Evolutionary conservation across 2,329 filamentous ascomycete genomes (phyloP).

Genomic region (Apiospora kogelbergensis): DNA sequence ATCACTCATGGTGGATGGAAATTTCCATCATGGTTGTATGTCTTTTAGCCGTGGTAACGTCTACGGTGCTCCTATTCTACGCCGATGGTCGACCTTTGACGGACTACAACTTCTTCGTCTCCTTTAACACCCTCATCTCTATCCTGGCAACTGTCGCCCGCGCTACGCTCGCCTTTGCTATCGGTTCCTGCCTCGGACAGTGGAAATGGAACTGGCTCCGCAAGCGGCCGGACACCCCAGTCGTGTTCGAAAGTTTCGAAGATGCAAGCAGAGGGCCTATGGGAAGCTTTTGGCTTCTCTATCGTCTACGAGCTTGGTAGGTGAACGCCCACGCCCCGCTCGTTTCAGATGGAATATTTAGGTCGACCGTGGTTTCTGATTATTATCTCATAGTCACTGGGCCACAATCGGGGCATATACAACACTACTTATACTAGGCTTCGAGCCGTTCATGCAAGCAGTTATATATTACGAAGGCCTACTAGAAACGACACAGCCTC

Average conservation of each 20-base stretch:
- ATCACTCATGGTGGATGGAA: not conserved
- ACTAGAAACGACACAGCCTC: too few relatives aligned
- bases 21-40: not conserved
- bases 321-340: not conserved
- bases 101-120: not conserved
- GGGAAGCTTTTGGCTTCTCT: constrained; percentile 2
- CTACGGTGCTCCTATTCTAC: not conserved
- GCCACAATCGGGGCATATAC: not conserved
- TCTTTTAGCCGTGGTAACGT: not conserved
- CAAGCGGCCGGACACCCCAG: not conserved
- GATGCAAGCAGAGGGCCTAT: constrained; percentile 10
- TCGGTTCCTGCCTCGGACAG: constrained; percentile 4
- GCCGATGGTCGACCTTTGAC: not conserved
- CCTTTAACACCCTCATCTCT: constrained; percentile 10
- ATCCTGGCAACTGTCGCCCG: not conserved
- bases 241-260: not conserved
- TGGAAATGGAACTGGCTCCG: constrained; percentile 14
- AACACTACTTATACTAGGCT: not conserved
- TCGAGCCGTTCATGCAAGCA: constrained; percentile 1
- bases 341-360: not conserved
- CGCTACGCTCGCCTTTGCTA: not conserved
- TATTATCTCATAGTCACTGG: not conserved
- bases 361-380: not conserved
- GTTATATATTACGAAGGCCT: not conserved
- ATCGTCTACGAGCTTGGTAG: not conserved